Evolutionary conservation across 768 basidiomycete species (phyloP), one percentile per base, ranked within the genome.

Genomic region (Rhodotorula taiwanensis): DNA sequence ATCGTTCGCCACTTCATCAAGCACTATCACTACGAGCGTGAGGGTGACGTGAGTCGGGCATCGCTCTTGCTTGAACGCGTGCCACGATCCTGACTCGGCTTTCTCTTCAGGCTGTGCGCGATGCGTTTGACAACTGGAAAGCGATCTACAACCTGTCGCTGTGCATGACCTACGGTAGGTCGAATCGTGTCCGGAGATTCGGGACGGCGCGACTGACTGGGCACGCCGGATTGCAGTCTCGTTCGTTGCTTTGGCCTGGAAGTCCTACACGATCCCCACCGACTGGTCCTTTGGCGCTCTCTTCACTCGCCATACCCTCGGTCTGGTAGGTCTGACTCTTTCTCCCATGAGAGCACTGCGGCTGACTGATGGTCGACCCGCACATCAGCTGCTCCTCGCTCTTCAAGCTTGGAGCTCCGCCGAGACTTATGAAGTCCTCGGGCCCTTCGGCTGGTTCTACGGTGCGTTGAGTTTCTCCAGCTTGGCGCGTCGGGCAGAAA

Each of bases 391-490:
- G 20, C 79, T 98, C 50, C 82, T 98, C 52, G 86, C 83, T 2
- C 78, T 99, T 47, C 93, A 99, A 71, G 75, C 89, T 42, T 99
- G 95, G 95, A 85, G 90, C 0, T 86, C 89, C 2, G 80, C 82
- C 70, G 91, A 92, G 62, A 90, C 87, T 0, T 97, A 84, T 76
- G 88, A 97, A 73, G 95, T 90, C 25, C 82, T 98, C 4, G 94
- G 95, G 11, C 81, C 88, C 33, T 97, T 97, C 72, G 95, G 95
- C 30, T 99, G 95, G 95, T 93, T 97, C 78, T 99, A 95, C 70
- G 92, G 91, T 28, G 20, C 45, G 39, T 21, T 8, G 13, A 27
- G 21, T 25, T 4, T 45, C 27, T 18, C 21, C 2, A 9, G 14
- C 16, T 9, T 10, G 9, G 9, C 10, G 9, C 36, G 16, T 10